phyloP scores from a whole-genome alignment of 1,139 yeast species.

The Hemisphaericaspora xylofermentans region DNA sequence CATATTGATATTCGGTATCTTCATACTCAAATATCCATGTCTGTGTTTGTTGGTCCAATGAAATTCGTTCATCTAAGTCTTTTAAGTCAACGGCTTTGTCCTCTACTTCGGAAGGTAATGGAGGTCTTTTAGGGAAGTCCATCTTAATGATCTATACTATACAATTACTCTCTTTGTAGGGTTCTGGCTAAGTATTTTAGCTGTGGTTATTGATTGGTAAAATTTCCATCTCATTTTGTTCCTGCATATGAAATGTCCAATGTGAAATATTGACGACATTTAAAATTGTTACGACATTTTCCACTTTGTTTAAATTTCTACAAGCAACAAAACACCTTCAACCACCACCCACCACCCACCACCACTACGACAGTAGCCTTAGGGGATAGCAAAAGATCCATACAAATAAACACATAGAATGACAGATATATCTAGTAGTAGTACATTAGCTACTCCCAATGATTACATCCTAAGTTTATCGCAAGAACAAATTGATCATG shows the following conservation, averaged over 20 bases:
- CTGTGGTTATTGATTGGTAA: no score
- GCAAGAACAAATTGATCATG: slow-evolving; percentile 48
- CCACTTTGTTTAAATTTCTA: no score
- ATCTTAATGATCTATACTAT: neutral
- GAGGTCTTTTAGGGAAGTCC: slow-evolving; percentile 24
- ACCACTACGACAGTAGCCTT: slow-evolving; percentile 1
- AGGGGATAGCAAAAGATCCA: neutral
- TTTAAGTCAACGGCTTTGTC: slow-evolving; percentile 18
- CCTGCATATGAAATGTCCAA: no score
- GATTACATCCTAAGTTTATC: slow-evolving; percentile 46
- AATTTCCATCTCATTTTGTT: no score
- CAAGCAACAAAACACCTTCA: no score
- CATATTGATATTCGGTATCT: slow-evolving; percentile 12
- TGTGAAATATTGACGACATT: no score
- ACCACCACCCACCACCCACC: neutral
- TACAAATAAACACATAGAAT: slow-evolving; percentile 4
- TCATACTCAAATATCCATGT: slow-evolving; percentile 27
- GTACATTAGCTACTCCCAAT: slow-evolving; percentile 35
- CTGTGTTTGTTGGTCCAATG: slow-evolving; percentile 23
- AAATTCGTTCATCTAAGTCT: slow-evolving; percentile 27
- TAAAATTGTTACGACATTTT: no score
- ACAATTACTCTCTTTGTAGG: no score
- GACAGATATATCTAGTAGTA: slow-evolving; percentile 11
- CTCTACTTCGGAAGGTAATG: slow-evolving; percentile 17
- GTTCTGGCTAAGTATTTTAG: no score